Conservation (phyloP, 495 filamentous ascomycete genomes). For the Tuber umbilicatum region DNA sequence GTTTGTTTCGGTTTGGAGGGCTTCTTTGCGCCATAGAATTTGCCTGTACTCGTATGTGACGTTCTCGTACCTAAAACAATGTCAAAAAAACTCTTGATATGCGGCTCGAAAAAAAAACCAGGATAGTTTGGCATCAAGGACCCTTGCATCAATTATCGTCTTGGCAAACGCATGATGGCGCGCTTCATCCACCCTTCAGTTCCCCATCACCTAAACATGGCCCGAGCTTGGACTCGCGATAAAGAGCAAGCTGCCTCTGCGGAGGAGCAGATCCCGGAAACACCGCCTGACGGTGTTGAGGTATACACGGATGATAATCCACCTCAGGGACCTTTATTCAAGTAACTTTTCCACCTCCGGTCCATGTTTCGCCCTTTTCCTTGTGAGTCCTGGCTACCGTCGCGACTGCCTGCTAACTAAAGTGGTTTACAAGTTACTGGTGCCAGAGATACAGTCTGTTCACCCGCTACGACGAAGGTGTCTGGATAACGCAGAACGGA, state of each 20-base stretch:
- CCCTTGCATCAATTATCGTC: neutral
- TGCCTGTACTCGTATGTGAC: no score
- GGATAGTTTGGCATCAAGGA: neutral
- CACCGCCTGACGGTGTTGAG: constrained; percentile 2
- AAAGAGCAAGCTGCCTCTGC: neutral
- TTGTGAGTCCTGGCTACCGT: constrained; percentile 1
- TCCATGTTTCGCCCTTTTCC: neutral
- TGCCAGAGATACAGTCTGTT: constrained; percentile 79
- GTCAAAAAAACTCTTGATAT: no score
- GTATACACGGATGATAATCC: constrained; percentile 16
- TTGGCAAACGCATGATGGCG: neutral
- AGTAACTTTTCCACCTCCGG: neutral
- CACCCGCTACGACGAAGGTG: constrained; percentile 69
- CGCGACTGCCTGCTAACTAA: neutral
- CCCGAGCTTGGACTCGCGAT: neutral
- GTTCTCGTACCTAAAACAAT: no score
- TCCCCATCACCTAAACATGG: neutral
- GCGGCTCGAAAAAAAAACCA: neutral
- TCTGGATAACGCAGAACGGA: constrained; percentile 82
- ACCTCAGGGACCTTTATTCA: neutral
- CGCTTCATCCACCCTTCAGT: neutral
- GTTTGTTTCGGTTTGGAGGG: no score
- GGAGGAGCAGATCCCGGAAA: neutral
- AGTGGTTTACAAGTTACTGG: constrained; percentile 55
- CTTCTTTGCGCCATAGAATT: no score